These are phyloP conservation scores for Helotiales sp. DNA, from an alignment of 2,329 filamentous ascomycete species.

Conservation along the genomic window DNA sequence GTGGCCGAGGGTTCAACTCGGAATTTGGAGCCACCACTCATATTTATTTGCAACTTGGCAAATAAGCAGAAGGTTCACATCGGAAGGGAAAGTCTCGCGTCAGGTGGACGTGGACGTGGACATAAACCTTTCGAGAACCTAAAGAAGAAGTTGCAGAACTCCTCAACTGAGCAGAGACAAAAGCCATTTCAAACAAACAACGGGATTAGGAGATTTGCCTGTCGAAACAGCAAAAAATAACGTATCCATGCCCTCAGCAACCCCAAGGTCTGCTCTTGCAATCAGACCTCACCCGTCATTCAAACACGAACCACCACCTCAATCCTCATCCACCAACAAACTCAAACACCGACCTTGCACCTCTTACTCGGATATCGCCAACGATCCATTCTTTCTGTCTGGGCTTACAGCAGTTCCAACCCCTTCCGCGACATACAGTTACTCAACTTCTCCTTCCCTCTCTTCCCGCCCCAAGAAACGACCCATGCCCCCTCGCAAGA, in stretches of 20 bases:
- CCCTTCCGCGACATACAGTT: constrained; percentile 16
- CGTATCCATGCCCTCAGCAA: constrained; percentile 33
- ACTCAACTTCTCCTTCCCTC: constrained; percentile 10
- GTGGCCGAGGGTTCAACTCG: not conserved
- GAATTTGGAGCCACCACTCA: not conserved
- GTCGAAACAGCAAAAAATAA: not conserved
- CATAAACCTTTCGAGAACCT: too few species aligned
- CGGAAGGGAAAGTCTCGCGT: not conserved
- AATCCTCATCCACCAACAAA: constrained; percentile 14
- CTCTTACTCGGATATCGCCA: constrained; percentile 25
- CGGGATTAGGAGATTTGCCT: not conserved
- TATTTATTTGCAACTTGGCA: not conserved
- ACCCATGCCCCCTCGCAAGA: constrained; percentile 42
- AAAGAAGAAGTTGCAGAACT: too few species aligned
- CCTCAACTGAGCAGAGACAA: not conserved
- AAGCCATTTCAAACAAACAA: not conserved
- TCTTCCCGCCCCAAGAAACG: constrained; percentile 30
- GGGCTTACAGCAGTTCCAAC: constrained; percentile 21
- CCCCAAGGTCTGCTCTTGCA: constrained; percentile 27
- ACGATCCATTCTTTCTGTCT: constrained; percentile 9
- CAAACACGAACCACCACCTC: constrained; percentile 18
- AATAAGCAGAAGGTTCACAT: not conserved
- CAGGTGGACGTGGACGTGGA: not conserved
- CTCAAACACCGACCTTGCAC: constrained; percentile 32
- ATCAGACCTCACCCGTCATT: constrained; percentile 28